A percentile compares a stretch with the other conserved stretches of the same genome.
phyloP scores from a whole-genome alignment of 1,139 yeast species.

The Suhomyces wounanorum region DNA sequence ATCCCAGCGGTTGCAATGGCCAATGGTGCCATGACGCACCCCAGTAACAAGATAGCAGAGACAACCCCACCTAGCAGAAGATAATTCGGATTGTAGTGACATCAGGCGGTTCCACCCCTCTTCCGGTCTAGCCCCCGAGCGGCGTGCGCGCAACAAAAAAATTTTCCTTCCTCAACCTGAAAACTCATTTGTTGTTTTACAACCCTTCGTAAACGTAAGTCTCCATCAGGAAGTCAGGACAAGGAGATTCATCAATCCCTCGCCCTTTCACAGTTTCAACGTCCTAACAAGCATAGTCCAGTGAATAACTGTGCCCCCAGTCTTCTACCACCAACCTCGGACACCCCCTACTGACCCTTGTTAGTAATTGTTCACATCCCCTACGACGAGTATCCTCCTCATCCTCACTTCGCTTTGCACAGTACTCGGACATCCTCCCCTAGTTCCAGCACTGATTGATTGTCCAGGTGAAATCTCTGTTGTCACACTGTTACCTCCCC shows the following conservation, averaged over 20 bases:
- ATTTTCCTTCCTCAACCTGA: slow-evolving; percentile 11
- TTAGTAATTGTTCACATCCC: slow-evolving; percentile 8
- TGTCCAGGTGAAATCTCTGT: not conserved
- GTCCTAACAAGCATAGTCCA: slow-evolving; percentile 3
- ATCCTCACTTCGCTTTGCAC: not conserved
- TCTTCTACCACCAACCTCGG: slow-evolving; percentile 5
- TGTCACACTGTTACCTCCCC: slow-evolving; percentile 3
- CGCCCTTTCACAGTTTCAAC: not conserved
- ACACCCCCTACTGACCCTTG: slow-evolving; percentile 11
- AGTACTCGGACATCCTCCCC: not conserved
- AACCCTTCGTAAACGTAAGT: slow-evolving; percentile 10
- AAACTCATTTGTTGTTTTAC: slow-evolving; percentile 15
- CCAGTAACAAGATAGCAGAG: too few relatives aligned
- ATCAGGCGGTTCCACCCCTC: slow-evolving; percentile 4
- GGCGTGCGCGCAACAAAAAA: slow-evolving; percentile 14
- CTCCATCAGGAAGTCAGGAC: slow-evolving; percentile 9
- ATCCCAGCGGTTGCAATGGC: not conserved
- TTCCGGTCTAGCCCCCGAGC: slow-evolving; percentile 10
- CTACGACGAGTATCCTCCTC: slow-evolving; percentile 4
- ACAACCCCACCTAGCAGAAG: not conserved
- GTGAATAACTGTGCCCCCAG: slow-evolving; percentile 1
- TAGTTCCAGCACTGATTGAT: slow-evolving; percentile 5
- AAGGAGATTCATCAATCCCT: slow-evolving; percentile 6
- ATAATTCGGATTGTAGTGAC: not conserved
- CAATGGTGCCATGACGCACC: too few relatives aligned